These are phyloP conservation scores for Pugionium cornutum DNA, from an alignment of 345 rosid genomes.

Conservation along the genomic window DNA sequence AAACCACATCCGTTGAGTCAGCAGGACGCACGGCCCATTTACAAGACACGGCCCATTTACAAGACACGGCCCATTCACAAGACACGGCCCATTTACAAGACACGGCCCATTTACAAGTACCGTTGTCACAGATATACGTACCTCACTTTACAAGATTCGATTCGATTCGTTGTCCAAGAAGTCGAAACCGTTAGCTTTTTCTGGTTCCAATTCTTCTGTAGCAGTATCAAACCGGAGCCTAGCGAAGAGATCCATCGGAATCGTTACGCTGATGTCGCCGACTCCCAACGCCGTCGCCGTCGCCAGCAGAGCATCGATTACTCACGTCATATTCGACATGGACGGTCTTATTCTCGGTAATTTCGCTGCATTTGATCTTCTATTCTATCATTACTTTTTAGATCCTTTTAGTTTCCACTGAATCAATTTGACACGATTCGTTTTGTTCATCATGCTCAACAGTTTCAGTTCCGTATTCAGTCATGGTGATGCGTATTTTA, in stretches of 20 bases:
- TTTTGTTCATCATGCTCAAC: not conserved
- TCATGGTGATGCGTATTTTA: too few species aligned
- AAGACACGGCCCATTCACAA: too few species aligned
- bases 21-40: too few species aligned
- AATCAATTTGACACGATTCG: not conserved
- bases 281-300: slow-evolving; percentile 4
- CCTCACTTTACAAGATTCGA: not conserved
- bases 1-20: too few species aligned
- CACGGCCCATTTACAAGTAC: not conserved
- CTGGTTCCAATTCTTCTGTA: not conserved
- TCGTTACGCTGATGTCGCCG: slow-evolving; percentile 13
- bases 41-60: too few species aligned
- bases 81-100: not conserved
- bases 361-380: slow-evolving; percentile 7
- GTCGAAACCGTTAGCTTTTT: slow-evolving; percentile 16
- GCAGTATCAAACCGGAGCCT: not conserved
- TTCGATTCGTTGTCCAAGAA: slow-evolving; percentile 18
- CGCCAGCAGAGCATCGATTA: slow-evolving; percentile 49
- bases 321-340: slow-evolving; percentile 95
- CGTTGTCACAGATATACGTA: not conserved
- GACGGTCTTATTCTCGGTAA: slow-evolving; percentile 94
- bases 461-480: not conserved
- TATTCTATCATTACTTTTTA: not conserved
- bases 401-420: not conserved
- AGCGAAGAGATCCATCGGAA: slow-evolving; percentile 20